These are phyloP conservation scores for Penicillium sp. DNA, from an alignment of 2,329 filamentous ascomycete species.

Conservation along the genomic window DNA sequence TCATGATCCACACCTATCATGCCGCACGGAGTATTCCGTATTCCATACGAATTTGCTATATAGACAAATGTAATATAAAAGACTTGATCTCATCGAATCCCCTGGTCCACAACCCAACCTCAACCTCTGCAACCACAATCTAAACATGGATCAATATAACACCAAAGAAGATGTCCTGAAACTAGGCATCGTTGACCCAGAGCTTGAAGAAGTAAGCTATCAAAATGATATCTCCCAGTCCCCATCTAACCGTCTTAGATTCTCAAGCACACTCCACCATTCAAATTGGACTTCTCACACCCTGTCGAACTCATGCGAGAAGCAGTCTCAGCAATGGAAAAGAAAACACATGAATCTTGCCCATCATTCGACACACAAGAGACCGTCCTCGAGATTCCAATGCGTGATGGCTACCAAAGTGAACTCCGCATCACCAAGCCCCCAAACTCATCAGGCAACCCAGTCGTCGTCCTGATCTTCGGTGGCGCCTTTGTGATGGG, in stretches of 20 bases:
- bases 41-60: neutral
- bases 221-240: neutral
- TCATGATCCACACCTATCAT: neutral
- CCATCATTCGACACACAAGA: slow-evolving; percentile 2
- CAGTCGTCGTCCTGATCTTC: slow-evolving; percentile 24
- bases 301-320: slow-evolving; percentile 6
- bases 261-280: slow-evolving; percentile 6
- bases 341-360: slow-evolving; percentile 2
- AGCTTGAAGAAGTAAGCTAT: slow-evolving; percentile 1
- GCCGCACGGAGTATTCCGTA: neutral
- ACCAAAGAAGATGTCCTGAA: slow-evolving; percentile 9
- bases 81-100: neutral
- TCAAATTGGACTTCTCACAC: slow-evolving; percentile 6
- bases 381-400: slow-evolving; percentile 10
- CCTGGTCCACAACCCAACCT: neutral
- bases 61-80: neutral
- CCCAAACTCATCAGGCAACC: slow-evolving; percentile 1
- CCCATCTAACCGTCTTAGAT: neutral
- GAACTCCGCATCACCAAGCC: slow-evolving; percentile 14
- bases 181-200: slow-evolving; percentile 7
- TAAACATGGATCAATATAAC: slow-evolving; percentile 4
- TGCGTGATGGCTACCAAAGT: slow-evolving; percentile 17
- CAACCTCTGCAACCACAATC: neutral
- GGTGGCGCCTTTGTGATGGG: slow-evolving; percentile 28
- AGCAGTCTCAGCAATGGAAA: slow-evolving; percentile 7